Conservation (phyloP, 352 stramenopile species). For the Phytophthora citrophthora region DNA sequence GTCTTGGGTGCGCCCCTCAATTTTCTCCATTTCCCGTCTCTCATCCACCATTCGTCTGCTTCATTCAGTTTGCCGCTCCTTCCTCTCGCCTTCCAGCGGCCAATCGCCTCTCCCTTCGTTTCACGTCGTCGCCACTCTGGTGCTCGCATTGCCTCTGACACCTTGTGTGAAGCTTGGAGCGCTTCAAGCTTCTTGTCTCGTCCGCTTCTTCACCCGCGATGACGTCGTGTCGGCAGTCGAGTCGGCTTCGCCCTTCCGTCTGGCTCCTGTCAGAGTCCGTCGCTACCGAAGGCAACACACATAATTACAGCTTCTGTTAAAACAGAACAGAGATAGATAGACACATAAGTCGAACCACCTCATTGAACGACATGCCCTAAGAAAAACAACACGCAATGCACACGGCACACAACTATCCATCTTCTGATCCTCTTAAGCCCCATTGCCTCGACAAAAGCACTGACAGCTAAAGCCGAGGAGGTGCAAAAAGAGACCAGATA, state of each 20-base stretch:
- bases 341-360: conserved; percentile 87
- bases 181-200: conserved; percentile 70
- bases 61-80: conserved; percentile 25
- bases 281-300: conserved; percentile 84
- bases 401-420: conserved; percentile 35
- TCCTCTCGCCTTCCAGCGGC: conserved; percentile 14
- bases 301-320: conserved; percentile 94
- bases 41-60: conserved; percentile 26
- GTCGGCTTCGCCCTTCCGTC: conserved; percentile 78
- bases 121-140: conserved; percentile 11
- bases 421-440: conserved; percentile 5
- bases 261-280: conserved; percentile 69
- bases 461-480: conserved; percentile 25
- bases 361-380: conserved; percentile 54
- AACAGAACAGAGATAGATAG: conserved; percentile 86
- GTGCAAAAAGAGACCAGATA: conserved; percentile 1
- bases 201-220: conserved; percentile 75
- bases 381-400: conserved; percentile 41
- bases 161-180: conserved; percentile 17
- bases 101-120: conserved; percentile 19
- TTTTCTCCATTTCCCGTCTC: conserved; percentile 23
- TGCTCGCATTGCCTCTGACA: conserved; percentile 14
- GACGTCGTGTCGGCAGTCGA: conserved; percentile 43
- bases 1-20: conserved; percentile 30
- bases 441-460: conserved; percentile 20